Base-by-base conservation (phyloP, 768 basidiomycete genomes). In the Mycena vulgaris region DNA sequence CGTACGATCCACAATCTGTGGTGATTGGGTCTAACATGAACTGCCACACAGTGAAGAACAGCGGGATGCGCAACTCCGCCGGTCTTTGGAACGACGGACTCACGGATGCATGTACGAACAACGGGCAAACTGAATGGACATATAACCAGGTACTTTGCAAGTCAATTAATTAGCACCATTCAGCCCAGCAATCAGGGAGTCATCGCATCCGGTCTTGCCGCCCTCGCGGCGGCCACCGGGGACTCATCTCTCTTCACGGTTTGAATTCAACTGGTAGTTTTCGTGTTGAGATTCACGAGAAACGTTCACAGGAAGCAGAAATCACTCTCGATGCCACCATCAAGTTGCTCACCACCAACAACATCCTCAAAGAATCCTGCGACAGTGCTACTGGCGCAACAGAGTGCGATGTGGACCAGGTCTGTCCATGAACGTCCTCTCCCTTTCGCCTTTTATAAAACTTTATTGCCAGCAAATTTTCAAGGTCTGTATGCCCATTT, bases 111-210 rank as follows among this genome's bases (percentile, higher is more conserved):
- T 86, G 85, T 63, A 52, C 73, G 52, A 87, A 87, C 69, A 87
- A 87, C 66, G 85, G 84, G 1, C 84, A 86, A 85, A 89, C 88
- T 5, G 84, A 88, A 2, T 89, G 89, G 89, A 88, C 86, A 0
- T 90, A 90, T 74, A 89, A 90, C 70, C 89, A 89, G 74, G 88
- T 86, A 68, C 42, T 58, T 57, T 40, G 19, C 11, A 17, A 11
- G 39, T 6, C 40, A 14, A 5, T 7, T n/a, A 8, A 13, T 40
- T 33, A 45, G 25, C 13, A 17, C 37, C 25, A 10, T 16, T n/a
- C 0, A 23, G 28, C 37, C 14, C 2, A 19, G 19, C 25, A 30
- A 21, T 1, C 62, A 89, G 86, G 87, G 85, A 13, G 88, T 90
- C 45, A 83, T 89, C 53, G 89, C 87, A 19, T 87, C 87, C 39